Percentiles rank a stretch among this genome's conserved stretches.
These are phyloP conservation scores for Pseudogymnoascus sp. DNA, from an alignment of 2,329 filamentous ascomycete species.

Conservation along the genomic window DNA sequence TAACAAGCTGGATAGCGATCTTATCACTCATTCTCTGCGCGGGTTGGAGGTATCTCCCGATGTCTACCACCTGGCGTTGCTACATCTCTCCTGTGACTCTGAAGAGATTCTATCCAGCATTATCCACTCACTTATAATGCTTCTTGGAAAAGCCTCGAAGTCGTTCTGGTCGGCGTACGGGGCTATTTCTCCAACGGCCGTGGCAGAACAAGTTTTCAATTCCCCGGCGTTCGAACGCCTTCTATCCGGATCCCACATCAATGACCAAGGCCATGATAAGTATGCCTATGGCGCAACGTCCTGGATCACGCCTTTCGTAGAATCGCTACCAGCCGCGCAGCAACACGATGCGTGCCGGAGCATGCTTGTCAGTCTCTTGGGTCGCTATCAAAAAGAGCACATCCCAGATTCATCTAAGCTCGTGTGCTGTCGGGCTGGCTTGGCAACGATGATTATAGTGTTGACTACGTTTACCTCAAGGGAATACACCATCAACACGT, in stretches of 20 bases:
- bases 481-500: slow-evolving; percentile 40
- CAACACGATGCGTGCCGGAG: slow-evolving; percentile 73
- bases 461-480: slow-evolving; percentile 49
- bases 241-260: slow-evolving; percentile 51
- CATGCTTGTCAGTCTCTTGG: slow-evolving; percentile 69
- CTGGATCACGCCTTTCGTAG: slow-evolving; percentile 73
- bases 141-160: slow-evolving; percentile 68
- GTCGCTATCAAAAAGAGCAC: slow-evolving; percentile 48
- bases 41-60: slow-evolving; percentile 70
- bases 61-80: slow-evolving; percentile 57
- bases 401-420: slow-evolving; percentile 51
- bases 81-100: slow-evolving; percentile 44
- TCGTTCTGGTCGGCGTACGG: slow-evolving; percentile 88
- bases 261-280: slow-evolving; percentile 45
- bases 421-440: slow-evolving; percentile 57
- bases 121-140: slow-evolving; percentile 60
- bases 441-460: slow-evolving; percentile 52
- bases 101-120: slow-evolving; percentile 59
- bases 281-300: slow-evolving; percentile 59
- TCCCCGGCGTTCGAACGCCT: slow-evolving; percentile 60
- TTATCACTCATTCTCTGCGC: slow-evolving; percentile 72
- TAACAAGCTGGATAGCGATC: slow-evolving; percentile 61
- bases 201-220: slow-evolving; percentile 77
- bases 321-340: slow-evolving; percentile 68
- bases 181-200: slow-evolving; percentile 67